These are phyloP conservation scores for Fusarium sp. DNA, from an alignment of 2,329 filamentous ascomycete genomes.

Conservation along the genomic window DNA sequence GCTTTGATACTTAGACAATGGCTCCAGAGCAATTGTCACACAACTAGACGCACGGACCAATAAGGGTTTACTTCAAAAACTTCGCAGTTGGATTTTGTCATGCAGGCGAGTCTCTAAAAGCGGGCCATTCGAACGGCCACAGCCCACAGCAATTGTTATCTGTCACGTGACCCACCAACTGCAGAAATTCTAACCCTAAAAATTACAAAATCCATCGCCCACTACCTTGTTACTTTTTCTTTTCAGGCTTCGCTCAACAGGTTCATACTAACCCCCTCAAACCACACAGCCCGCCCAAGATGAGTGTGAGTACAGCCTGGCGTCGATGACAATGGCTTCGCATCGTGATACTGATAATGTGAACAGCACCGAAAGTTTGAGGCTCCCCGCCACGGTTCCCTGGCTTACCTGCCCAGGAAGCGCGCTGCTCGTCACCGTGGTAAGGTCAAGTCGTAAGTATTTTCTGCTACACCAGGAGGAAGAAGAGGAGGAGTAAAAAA, in stretches of 20 bases:
- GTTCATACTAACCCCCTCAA: constrained; percentile 54
- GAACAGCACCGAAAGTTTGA: constrained; percentile 71
- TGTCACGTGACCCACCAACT: constrained; percentile 16
- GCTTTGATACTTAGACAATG: background rate
- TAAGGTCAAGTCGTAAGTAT: constrained; percentile 96
- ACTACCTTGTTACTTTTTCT: constrained; percentile 52
- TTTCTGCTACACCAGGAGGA: constrained; percentile 2
- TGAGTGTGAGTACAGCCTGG: constrained; percentile 54
- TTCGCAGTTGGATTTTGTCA: background rate
- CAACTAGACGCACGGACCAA: background rate
- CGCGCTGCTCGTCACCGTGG: constrained; percentile 92
- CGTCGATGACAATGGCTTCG: constrained; percentile 47
- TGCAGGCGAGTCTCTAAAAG: background rate
- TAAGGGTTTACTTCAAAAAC: background rate
- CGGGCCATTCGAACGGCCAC: background rate
- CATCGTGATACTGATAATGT: constrained; percentile 30
- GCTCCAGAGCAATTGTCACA: background rate
- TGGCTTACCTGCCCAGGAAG: constrained; percentile 91
- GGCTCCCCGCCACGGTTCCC: constrained; percentile 94
- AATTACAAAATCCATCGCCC: constrained; percentile 48
- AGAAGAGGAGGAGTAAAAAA: background rate
- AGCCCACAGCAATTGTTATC: background rate
- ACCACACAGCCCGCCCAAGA: constrained; percentile 55
- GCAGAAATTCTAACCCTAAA: constrained; percentile 50
- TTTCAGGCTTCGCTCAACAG: constrained; percentile 51